phyloP scores from a whole-genome alignment of 371 early-diverging fungal species.

The Rhizopus delemar region DNA sequence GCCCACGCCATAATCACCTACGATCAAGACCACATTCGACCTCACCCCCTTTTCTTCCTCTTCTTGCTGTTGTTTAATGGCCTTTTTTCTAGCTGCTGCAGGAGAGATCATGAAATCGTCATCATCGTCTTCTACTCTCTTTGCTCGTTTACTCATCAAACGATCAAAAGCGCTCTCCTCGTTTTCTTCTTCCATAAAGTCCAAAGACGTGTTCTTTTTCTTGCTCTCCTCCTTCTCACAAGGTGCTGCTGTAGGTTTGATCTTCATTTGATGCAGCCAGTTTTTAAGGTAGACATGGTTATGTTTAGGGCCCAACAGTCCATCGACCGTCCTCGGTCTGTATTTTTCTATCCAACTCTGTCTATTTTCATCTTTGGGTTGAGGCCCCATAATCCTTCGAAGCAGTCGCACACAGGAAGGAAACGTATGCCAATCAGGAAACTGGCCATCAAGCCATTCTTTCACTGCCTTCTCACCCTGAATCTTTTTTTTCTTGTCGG shows the following conservation, averaged over 20 bases:
- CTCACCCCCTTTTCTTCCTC: conserved; percentile 32
- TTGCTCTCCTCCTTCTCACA: not conserved
- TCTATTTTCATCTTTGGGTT: not conserved
- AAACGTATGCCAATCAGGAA: conserved; percentile 19
- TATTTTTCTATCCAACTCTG: conserved; percentile 40
- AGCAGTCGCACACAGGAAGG: conserved; percentile 14
- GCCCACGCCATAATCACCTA: conserved; percentile 75
- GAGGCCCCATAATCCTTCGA: not conserved
- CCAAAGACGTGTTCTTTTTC: not conserved
- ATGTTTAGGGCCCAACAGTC: conserved; percentile 29
- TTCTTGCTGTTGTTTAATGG: conserved; percentile 5
- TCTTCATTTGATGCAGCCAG: conserved; percentile 46
- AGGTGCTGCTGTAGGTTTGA: conserved; percentile 26
- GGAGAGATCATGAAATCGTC: conserved; percentile 29
- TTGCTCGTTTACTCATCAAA: not conserved
- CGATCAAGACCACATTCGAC: conserved; percentile 64
- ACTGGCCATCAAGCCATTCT: conserved; percentile 6
- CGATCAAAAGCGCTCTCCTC: not conserved
- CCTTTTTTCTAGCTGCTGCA: not conserved
- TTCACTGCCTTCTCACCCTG: not conserved
- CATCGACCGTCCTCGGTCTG: conserved; percentile 26
- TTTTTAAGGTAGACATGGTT: conserved; percentile 31
- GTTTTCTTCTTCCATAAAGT: not conserved
- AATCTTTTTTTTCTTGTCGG: not conserved
- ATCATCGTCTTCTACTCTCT: conserved; percentile 21